phyloP scores from a whole-genome alignment of 2,329 filamentous ascomycete species.

The Xylariales sp. region DNA sequence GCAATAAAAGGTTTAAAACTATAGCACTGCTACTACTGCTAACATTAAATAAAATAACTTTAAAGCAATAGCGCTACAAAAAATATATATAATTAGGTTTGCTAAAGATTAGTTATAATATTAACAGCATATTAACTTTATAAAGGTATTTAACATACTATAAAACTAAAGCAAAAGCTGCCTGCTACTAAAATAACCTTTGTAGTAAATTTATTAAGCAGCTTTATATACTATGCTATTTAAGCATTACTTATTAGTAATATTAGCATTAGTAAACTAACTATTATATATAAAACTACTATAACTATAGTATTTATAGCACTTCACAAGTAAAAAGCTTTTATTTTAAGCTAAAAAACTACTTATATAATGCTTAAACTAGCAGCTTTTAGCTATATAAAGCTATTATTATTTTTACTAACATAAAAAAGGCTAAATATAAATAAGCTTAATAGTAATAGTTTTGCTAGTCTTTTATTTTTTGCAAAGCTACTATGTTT shows the following conservation, averaged over 20 bases:
- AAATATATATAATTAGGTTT: no score
- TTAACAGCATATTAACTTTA: slow-evolving; percentile 19
- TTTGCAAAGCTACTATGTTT: slow-evolving; percentile 1
- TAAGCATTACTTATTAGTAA: slow-evolving; percentile 13
- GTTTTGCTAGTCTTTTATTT: neutral
- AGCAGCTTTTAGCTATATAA: slow-evolving; percentile 22
- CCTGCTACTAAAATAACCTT: slow-evolving; percentile 8
- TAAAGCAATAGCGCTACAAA: no score
- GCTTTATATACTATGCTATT: slow-evolving; percentile 15
- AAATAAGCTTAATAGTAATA: slow-evolving; percentile 2
- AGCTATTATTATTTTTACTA: no score
- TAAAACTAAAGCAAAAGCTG: slow-evolving; percentile 9
- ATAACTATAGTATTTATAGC: slow-evolving; percentile 15
- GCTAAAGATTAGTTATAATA: slow-evolving; percentile 28
- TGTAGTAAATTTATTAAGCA: slow-evolving; percentile 18
- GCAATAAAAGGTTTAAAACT: no score
- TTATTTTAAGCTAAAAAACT: slow-evolving; percentile 15
- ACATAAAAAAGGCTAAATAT: slow-evolving; percentile 3
- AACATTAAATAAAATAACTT: no score
- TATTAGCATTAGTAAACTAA: neutral
- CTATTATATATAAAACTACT: slow-evolving; percentile 14
- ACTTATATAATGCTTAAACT: slow-evolving; percentile 14
- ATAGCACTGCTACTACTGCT: no score
- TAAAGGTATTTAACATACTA: slow-evolving; percentile 10
- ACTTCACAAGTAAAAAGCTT: slow-evolving; percentile 7